Evolutionary conservation across 352 stramenopile species (phyloP).

Genomic region (Peronospora tabacina): DNA sequence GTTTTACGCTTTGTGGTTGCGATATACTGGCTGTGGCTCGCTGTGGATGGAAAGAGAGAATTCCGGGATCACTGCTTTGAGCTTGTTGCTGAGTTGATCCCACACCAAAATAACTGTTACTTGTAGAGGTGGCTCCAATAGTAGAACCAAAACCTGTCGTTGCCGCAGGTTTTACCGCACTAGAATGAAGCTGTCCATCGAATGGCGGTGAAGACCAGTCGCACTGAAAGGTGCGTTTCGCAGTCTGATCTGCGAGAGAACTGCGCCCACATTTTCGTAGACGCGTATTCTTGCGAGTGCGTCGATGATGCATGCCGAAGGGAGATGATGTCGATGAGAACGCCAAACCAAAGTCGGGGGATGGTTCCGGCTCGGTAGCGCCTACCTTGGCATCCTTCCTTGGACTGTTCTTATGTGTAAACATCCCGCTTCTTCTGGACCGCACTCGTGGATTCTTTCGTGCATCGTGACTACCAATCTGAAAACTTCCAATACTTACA

Average conservation of each 20-base stretch:
- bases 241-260: conserved; percentile 40
- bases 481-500: conserved; percentile 15
- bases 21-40: background rate
- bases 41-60: conserved; percentile 1
- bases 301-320: conserved; percentile 23
- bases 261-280: conserved; percentile 21
- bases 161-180: conserved; percentile 5
- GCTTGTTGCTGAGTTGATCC: background rate
- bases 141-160: conserved; percentile 7
- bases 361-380: conserved; percentile 16
- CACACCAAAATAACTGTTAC: background rate
- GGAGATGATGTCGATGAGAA: conserved; percentile 20
- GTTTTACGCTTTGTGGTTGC: background rate
- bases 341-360: conserved; percentile 4
- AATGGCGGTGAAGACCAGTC: conserved; percentile 5
- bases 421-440: conserved; percentile 25
- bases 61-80: background rate
- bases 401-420: conserved; percentile 27
- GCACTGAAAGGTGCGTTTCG: conserved; percentile 33
- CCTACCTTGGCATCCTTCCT: conserved; percentile 12
- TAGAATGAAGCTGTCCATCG: conserved; percentile 3
- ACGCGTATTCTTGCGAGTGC: conserved; percentile 28
- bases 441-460: conserved; percentile 19
- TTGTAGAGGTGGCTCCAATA: background rate
- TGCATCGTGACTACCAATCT: conserved; percentile 17